Conservation (phyloP, 805 yeast species). For the Myxozyma sirexii region DNA sequence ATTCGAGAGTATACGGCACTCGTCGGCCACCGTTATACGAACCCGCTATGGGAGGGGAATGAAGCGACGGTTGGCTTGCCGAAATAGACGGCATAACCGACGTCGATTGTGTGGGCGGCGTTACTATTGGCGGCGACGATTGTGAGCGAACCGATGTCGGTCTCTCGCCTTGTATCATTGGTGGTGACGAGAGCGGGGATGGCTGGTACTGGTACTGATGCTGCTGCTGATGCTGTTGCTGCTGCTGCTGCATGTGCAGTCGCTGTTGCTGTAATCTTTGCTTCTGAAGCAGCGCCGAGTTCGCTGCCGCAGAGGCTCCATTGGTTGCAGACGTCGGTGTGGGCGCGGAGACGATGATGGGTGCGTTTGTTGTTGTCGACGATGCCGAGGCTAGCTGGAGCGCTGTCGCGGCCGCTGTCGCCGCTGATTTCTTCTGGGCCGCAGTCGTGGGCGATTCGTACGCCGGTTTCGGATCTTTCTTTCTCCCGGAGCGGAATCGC, state of each 20-base stretch:
- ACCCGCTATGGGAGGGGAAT: background rate
- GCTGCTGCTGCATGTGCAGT: background rate
- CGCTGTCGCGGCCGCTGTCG: slow-evolving; percentile 7
- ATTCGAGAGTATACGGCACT: slow-evolving; percentile 23
- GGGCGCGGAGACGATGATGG: slow-evolving; percentile 7
- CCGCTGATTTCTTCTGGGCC: slow-evolving; percentile 10
- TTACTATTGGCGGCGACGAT: background rate
- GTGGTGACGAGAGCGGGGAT: slow-evolving; percentile 1
- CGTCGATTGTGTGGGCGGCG: background rate
- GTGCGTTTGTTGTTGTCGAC: slow-evolving; percentile 2
- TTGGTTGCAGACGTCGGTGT: background rate
- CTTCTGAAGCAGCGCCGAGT: background rate
- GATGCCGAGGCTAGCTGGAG: slow-evolving; percentile 2
- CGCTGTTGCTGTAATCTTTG: background rate
- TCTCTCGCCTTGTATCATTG: slow-evolving; percentile 1
- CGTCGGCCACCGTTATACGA: slow-evolving; percentile 10
- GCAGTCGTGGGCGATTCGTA: background rate
- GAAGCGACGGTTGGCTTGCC: background rate
- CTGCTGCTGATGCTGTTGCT: background rate
- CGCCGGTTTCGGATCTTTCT: background rate
- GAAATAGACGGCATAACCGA: background rate
- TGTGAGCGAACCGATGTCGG: slow-evolving; percentile 4
- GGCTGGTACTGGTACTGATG: background rate
- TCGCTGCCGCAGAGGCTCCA: background rate
- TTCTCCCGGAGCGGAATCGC: background rate